These are phyloP conservation scores for Colletotrichum cereale DNA, from an alignment of 2,329 filamentous ascomycete genomes.

Conservation along the genomic window DNA sequence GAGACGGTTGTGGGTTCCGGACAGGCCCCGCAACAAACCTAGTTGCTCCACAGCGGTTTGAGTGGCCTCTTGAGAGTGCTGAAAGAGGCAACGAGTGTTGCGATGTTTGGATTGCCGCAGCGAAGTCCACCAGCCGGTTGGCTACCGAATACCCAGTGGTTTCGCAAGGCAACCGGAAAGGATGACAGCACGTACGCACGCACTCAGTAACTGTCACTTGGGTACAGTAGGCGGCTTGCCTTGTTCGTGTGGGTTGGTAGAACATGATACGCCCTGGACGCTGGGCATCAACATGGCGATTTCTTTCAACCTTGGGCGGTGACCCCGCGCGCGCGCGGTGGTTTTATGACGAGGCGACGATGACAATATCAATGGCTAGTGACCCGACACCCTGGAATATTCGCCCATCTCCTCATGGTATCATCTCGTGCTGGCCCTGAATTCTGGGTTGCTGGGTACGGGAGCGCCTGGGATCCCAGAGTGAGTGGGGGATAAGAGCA, in stretches of 20 bases:
- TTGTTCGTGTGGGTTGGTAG: neutral
- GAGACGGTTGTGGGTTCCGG: slow-evolving; percentile 19
- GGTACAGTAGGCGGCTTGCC: neutral
- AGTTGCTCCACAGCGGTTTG: slow-evolving; percentile 17
- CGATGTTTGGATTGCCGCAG: slow-evolving; percentile 16
- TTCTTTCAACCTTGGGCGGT: slow-evolving; percentile 6
- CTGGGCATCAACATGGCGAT: slow-evolving; percentile 28
- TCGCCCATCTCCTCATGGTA: neutral
- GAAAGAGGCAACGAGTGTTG: slow-evolving; percentile 30
- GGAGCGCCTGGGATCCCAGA: slow-evolving; percentile 30
- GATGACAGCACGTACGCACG: neutral
- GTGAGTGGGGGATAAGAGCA: slow-evolving; percentile 27
- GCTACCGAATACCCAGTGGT: slow-evolving; percentile 14
- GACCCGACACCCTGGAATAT: slow-evolving; percentile 19
- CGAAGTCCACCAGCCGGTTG: slow-evolving; percentile 17
- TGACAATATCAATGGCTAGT: slow-evolving; percentile 12
- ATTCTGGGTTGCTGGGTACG: slow-evolving; percentile 35
- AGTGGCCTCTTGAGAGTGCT: slow-evolving; percentile 22
- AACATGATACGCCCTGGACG: neutral
- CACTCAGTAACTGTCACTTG: neutral
- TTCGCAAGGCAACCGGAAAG: neutral
- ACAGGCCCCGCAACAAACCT: slow-evolving; percentile 1
- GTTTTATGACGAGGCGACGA: slow-evolving; percentile 28
- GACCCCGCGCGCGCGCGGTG: slow-evolving; percentile 12
- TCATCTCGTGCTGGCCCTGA: slow-evolving; percentile 16